These are phyloP conservation scores for Dendrocalamus latiflorus DNA, from an alignment of 202 grass and related monocot genomes.

Conservation along the genomic window DNA sequence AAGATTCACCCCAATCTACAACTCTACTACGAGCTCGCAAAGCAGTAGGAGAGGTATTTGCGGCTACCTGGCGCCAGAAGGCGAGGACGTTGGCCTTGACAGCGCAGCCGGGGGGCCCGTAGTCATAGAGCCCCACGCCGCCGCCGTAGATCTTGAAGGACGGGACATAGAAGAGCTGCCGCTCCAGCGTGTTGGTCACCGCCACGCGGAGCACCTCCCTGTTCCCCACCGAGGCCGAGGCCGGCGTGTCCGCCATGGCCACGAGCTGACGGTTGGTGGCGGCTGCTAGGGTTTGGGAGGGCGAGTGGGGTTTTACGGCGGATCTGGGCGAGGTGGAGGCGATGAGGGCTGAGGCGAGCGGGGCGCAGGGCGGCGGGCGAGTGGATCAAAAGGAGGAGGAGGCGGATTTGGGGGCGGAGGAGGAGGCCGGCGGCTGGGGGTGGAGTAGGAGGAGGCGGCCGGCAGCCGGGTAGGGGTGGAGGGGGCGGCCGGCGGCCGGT, in stretches of 20 bases:
- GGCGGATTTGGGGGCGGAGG: too few relatives aligned
- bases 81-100: slow-evolving; percentile 90
- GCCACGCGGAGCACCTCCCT: slow-evolving; percentile 74
- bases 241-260: neutral
- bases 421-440: too few relatives aligned
- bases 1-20: neutral
- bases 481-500: too few relatives aligned
- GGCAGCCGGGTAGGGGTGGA: too few relatives aligned
- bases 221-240: slow-evolving; percentile 4
- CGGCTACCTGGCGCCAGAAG: slow-evolving; percentile 83
- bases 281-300: slow-evolving; percentile 23
- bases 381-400: too few relatives aligned
- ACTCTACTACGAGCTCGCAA: neutral
- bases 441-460: too few relatives aligned
- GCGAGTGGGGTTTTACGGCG: slow-evolving; percentile 7
- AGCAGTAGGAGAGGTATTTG: neutral
- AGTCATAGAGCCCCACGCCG: slow-evolving; percentile 87
- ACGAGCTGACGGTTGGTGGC: slow-evolving; percentile 4
- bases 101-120: slow-evolving; percentile 74
- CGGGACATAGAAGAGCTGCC: slow-evolving; percentile 78
- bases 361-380: too few relatives aligned
- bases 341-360: too few relatives aligned
- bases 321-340: too few relatives aligned
- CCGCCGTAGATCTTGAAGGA: slow-evolving; percentile 99
- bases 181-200: slow-evolving; percentile 86